phyloP scores from a whole-genome alignment of 805 yeast species.

The Starmerella powellii region DNA sequence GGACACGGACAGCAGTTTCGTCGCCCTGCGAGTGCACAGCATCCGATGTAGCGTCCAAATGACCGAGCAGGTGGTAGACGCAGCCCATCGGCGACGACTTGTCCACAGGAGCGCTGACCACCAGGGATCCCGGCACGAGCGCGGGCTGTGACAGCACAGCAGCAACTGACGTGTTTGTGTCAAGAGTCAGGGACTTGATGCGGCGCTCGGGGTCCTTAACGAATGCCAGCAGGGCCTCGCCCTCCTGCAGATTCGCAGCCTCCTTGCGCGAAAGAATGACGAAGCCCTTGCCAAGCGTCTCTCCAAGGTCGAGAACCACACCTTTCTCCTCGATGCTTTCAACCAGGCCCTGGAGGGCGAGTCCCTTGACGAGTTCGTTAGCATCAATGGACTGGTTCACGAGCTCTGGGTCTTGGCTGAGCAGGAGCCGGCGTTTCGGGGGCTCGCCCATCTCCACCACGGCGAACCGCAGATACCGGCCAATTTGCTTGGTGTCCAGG shows the following conservation, averaged over 20 bases:
- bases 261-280: constrained; percentile 74
- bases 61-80: constrained; percentile 59
- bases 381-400: constrained; percentile 51
- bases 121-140: constrained; percentile 64
- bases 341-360: constrained; percentile 63
- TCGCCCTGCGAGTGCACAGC: constrained; percentile 45
- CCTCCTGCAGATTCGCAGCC: constrained; percentile 35
- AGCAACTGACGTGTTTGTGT: constrained; percentile 38
- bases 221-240: constrained; percentile 58
- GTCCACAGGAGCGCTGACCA: constrained; percentile 58
- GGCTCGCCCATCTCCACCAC: constrained; percentile 44
- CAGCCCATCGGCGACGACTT: constrained; percentile 47
- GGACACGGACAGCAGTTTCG: constrained; percentile 12
- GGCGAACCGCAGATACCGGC: constrained; percentile 77
- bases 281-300: constrained; percentile 30
- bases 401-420: constrained; percentile 56
- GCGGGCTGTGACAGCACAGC: constrained; percentile 51
- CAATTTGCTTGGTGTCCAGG: constrained; percentile 46
- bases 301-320: constrained; percentile 59
- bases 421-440: constrained; percentile 29
- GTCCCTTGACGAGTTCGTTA: constrained; percentile 53
- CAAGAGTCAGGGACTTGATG: constrained; percentile 12
- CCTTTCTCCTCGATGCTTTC: constrained; percentile 89
- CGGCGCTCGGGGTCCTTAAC: constrained; percentile 28
- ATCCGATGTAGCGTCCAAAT: constrained; percentile 59